Conservation (phyloP, 2,329 filamentous ascomycete genomes). For the Cladosporium colombiae region DNA sequence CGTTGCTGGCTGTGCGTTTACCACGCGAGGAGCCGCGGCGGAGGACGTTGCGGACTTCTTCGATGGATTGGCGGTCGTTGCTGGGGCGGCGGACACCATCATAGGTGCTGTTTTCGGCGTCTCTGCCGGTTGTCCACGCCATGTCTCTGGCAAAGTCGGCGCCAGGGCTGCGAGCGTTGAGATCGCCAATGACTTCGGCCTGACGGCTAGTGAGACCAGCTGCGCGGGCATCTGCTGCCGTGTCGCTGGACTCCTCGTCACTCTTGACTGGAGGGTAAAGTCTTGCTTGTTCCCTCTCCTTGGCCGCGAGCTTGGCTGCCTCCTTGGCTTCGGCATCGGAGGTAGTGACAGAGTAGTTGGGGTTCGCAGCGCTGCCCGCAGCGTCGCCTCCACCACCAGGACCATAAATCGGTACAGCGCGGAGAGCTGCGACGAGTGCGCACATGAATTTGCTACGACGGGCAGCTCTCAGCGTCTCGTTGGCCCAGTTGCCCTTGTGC, state of each 20-base stretch:
- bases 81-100: constrained; percentile 40
- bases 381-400: constrained; percentile 72
- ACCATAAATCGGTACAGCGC: constrained; percentile 80
- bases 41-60: constrained; percentile 49
- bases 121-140: constrained; percentile 45
- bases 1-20: constrained; percentile 40
- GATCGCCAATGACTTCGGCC: constrained; percentile 43
- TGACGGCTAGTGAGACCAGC: constrained; percentile 33
- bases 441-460: constrained; percentile 97
- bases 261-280: constrained; percentile 56
- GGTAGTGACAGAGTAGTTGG: constrained; percentile 77
- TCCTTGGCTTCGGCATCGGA: constrained; percentile 66
- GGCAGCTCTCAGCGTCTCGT: constrained; percentile 77
- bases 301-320: constrained; percentile 58
- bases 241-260: constrained; percentile 27
- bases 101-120: constrained; percentile 35
- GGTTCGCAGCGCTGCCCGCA: constrained; percentile 66
- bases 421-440: constrained; percentile 79
- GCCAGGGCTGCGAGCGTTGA: constrained; percentile 48
- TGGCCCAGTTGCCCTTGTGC: constrained; percentile 69
- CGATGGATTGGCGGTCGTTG: constrained; percentile 46
- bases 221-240: constrained; percentile 20
- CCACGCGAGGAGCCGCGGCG: constrained; percentile 48
- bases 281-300: constrained; percentile 54
- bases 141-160: constrained; percentile 48